phyloP scores from a whole-genome alignment of 805 yeast species.

The Starmerella floricola region DNA sequence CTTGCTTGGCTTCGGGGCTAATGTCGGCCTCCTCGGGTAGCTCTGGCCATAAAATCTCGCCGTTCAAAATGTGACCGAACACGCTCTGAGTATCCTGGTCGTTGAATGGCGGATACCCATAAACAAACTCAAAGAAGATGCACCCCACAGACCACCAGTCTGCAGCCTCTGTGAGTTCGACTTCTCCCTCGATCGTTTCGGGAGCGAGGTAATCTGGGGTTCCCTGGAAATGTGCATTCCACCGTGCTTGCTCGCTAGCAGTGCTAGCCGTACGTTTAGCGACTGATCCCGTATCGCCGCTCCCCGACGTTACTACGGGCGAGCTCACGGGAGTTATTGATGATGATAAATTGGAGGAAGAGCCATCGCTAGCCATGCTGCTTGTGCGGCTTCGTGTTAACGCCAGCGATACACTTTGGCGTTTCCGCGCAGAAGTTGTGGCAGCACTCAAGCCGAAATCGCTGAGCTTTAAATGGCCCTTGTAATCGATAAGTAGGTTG shows the following conservation, averaged over 20 bases:
- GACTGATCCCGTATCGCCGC: no score
- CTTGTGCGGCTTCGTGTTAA: conserved; percentile 4
- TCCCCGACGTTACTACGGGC: background rate
- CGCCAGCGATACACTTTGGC: background rate
- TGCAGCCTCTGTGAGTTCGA: conserved; percentile 63
- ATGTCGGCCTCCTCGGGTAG: conserved; percentile 34
- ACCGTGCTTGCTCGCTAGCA: background rate
- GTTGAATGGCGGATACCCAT: conserved; percentile 93
- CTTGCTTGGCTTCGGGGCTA: conserved; percentile 59
- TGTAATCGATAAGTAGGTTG: conserved; percentile 69
- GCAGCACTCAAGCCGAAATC: conserved; percentile 66
- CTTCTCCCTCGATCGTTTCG: conserved; percentile 75
- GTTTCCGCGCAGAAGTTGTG: background rate
- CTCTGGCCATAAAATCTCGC: conserved; percentile 76
- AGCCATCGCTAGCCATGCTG: conserved; percentile 6
- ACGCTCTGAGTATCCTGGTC: conserved; percentile 68
- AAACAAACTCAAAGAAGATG: conserved; percentile 77
- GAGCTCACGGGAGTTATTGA: background rate
- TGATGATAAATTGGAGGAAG: background rate
- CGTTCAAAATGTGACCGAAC: conserved; percentile 63
- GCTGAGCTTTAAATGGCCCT: conserved; percentile 83
- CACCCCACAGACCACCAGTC: conserved; percentile 99
- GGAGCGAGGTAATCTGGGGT: conserved; percentile 98
- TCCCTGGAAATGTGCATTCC: conserved; percentile 40
- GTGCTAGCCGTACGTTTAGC: background rate